Evolutionary conservation across 768 basidiomycete genomes (phyloP).

Genomic region (Leccinum obscurum): DNA sequence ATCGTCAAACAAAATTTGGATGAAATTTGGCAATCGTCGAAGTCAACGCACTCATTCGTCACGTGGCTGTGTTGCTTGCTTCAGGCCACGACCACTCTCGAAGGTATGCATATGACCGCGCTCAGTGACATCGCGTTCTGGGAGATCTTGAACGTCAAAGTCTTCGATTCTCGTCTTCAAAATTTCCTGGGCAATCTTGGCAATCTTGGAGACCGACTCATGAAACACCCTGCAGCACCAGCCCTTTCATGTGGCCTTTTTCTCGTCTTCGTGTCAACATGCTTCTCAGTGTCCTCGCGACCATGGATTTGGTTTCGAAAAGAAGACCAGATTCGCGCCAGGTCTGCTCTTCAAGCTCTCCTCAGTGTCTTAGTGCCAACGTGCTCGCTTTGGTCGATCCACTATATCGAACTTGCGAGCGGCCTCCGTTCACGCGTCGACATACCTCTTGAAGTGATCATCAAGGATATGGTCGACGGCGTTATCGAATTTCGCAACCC

Average conservation of each 20-base stretch:
- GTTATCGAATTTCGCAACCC: conserved; percentile 46
- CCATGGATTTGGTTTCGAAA: neutral
- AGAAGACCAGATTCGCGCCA: conserved; percentile 15
- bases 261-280: conserved; percentile 8
- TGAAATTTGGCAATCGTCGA: neutral
- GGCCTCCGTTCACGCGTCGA: conserved; percentile 24
- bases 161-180: neutral
- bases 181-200: neutral
- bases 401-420: conserved; percentile 36
- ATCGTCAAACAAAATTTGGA: neutral
- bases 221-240: neutral
- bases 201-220: neutral
- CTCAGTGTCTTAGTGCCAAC: conserved; percentile 44
- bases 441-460: conserved; percentile 37
- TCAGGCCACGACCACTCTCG: neutral
- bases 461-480: conserved; percentile 39
- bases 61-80: neutral
- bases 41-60: neutral
- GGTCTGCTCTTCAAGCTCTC: conserved; percentile 37
- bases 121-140: neutral
- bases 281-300: conserved; percentile 10
- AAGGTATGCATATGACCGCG: conserved; percentile 8
- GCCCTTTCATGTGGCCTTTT: conserved; percentile 10
- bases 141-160: conserved; percentile 1
- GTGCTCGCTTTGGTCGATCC: conserved; percentile 44